Evolutionary conservation across 345 rosid genomes (phyloP), one percentile per base, ranked within the genome.

Genomic region (Boechera divaricarpa): DNA sequence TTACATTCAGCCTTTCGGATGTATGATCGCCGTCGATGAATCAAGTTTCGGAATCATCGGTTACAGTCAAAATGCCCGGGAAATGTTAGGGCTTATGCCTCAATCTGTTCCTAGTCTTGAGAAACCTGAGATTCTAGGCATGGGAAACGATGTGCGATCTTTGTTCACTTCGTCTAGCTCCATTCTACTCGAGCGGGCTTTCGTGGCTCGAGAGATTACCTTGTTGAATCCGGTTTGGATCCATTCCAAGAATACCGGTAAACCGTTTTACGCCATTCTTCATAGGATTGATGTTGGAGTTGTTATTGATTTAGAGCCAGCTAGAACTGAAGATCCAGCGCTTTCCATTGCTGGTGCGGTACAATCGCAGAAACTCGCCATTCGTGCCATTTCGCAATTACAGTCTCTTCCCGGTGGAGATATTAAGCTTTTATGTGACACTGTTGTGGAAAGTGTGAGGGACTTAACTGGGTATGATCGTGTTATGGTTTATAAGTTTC

Each of bases 391-490:
- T 82, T 91, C 98, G 0, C 92, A 83, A 60, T 69, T 96, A 71
- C 98, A 96, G 71, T 86, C 98, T 2, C 94, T 96, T 4, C 99
- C 98, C 1, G 93, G 99, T 9, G 98, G 99, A 38, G 98, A 96
- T 67, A 84, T 96, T 54, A 88, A 87, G 82, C 82, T 93, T 12
- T 69, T 96, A 44, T 96, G 99, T 81, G 98, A 93, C 24, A 88
- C 99, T 67, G 93, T 96, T 69, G 99, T 93, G 45, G 86, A 85
- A 60, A 82, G 94, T 33, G 97, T 96, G n/a, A 86, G 86, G 78
- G 92, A 90, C 79, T 89, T 96, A 4, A 93, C 98, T 0, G 99
- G 95, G 6, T 96, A 96, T 26, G 97, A 96, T 75, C 83, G 99
- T 70, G 98, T 93, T 13, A 93, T 93, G 99, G 98, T 96, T 51